Percentiles rank a stretch among this genome's conserved stretches.
Conservation (phyloP, 169 alveolate species). For the Plasmodium sp. region DNA sequence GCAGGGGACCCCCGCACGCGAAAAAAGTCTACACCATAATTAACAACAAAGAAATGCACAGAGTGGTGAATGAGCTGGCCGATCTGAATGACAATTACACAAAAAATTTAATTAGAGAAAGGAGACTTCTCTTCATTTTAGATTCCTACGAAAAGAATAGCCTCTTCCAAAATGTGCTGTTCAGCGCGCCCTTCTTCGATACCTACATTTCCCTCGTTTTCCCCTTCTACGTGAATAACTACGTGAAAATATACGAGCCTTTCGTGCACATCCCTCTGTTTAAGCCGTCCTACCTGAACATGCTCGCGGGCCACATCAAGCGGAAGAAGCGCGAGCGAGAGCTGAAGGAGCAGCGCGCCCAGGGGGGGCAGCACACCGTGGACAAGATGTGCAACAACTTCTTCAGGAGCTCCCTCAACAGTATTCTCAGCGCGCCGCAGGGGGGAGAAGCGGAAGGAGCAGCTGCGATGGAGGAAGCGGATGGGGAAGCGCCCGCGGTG, state of each 20-base stretch:
- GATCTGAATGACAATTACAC: constrained; percentile 56
- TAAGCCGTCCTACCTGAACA: constrained; percentile 39
- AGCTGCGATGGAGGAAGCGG: too few relatives aligned
- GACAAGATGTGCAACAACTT: constrained; percentile 61
- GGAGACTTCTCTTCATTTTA: constrained; percentile 2
- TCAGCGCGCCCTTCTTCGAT: constrained; percentile 38
- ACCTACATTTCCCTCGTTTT: constrained; percentile 30
- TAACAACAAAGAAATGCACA: constrained; percentile 52
- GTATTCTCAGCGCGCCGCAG: constrained; percentile 1
- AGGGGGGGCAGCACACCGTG: constrained; percentile 20
- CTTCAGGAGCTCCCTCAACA: constrained; percentile 55
- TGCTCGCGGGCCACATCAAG: constrained; percentile 2
- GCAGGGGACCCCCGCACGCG: neutral
- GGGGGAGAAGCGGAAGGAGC: neutral
- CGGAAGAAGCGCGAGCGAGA: constrained; percentile 11
- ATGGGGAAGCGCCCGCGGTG: too few relatives aligned
- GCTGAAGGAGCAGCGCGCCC: neutral
- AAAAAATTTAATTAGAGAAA: constrained; percentile 34
- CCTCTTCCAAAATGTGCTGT: neutral
- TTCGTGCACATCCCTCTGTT: constrained; percentile 28
- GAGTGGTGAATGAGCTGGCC: constrained; percentile 17
- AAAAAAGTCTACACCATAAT: constrained; percentile 26
- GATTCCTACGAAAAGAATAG: constrained; percentile 50
- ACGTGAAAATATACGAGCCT: neutral
- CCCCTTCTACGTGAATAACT: constrained; percentile 27